Evolutionary conservation across 495 filamentous ascomycete species (phyloP).

Genomic region (Xylaria longipes): DNA sequence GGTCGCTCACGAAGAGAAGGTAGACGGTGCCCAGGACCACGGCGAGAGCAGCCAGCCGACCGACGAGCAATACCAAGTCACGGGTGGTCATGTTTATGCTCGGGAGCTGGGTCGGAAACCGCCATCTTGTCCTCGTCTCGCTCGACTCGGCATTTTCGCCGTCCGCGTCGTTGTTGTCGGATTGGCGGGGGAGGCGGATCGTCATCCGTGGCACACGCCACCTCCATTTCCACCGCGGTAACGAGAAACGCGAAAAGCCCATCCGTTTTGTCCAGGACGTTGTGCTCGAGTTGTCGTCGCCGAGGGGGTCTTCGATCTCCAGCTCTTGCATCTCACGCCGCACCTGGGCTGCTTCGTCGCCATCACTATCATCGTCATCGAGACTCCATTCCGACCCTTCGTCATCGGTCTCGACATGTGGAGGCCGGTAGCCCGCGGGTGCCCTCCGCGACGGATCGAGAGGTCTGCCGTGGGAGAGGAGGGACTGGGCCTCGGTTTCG

Average conservation of each 20-base stretch:
- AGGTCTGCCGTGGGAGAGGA: conserved; percentile 55
- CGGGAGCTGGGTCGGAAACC: conserved; percentile 30
- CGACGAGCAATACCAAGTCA: conserved; percentile 63
- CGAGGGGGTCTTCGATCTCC: conserved; percentile 79
- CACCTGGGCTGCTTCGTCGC: conserved; percentile 62
- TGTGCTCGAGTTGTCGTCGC: conserved; percentile 44
- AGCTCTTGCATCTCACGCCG: conserved; percentile 86
- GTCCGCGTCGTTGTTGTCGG: conserved; percentile 25
- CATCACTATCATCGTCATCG: conserved; percentile 49
- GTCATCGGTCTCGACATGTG: conserved; percentile 72
- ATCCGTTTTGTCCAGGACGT: conserved; percentile 60
- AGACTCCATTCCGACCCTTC: conserved; percentile 49
- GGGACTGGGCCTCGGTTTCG: conserved; percentile 62
- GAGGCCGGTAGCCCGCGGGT: conserved; percentile 68
- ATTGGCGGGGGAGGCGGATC: conserved; percentile 46
- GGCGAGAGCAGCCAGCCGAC: conserved; percentile 74
- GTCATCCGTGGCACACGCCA: conserved; percentile 55
- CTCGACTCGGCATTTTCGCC: conserved; percentile 22
- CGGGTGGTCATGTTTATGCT: conserved; percentile 31
- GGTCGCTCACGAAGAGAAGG: conserved; percentile 79
- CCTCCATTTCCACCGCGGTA: conserved; percentile 52
- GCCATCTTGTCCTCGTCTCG: conserved; percentile 36
- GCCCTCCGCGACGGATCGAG: conserved; percentile 45
- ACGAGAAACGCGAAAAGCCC: conserved; percentile 44
- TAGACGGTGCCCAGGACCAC: conserved; percentile 80